Conservation (phyloP, 352 stramenopile genomes). For the Phytophthora foliorum region DNA sequence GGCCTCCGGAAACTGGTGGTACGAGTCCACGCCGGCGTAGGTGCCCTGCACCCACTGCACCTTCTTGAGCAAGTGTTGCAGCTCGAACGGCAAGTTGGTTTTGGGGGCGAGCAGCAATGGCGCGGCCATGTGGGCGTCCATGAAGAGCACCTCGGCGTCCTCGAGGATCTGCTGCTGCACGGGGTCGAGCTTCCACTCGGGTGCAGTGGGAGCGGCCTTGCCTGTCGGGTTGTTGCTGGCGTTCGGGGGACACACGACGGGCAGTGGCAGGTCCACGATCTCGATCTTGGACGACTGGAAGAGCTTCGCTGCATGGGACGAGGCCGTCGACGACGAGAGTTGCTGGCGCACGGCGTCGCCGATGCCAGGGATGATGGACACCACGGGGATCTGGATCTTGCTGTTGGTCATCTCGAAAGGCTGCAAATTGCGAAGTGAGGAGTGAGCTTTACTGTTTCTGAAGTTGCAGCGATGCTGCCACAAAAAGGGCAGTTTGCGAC, state of each 20-base stretch:
- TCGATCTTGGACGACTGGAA: conserved; percentile 39
- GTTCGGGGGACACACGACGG: conserved; percentile 25
- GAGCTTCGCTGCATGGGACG: conserved; percentile 33
- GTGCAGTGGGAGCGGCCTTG: conserved; percentile 1
- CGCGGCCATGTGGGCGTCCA: conserved; percentile 45
- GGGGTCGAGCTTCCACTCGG: conserved; percentile 35
- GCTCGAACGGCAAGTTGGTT: conserved; percentile 40
- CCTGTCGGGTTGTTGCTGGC: conserved; percentile 32
- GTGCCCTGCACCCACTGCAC: conserved; percentile 66
- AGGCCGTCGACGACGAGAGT: conserved; percentile 26
- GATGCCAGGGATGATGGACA: conserved; percentile 50
- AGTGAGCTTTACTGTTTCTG: conserved; percentile 10
- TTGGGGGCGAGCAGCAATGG: conserved; percentile 47
- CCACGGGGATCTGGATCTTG: conserved; percentile 44
- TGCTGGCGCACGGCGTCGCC: conserved; percentile 43
- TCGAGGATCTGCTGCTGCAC: conserved; percentile 39
- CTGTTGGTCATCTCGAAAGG: conserved; percentile 22
- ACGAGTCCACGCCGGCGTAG: conserved; percentile 61
- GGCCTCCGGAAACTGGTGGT: conserved; percentile 42
- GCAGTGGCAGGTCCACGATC: conserved; percentile 47
- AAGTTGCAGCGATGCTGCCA: background rate
- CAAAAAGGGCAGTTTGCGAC: conserved; percentile 31
- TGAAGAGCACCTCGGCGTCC: conserved; percentile 41
- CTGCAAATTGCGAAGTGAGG: conserved; percentile 27
- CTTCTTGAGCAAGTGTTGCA: conserved; percentile 56